Percentiles rank a stretch among this genome's conserved stretches.
Evolutionary conservation across 176 grass and related monocot species (phyloP).

Genomic region (Carex kokanica): DNA sequence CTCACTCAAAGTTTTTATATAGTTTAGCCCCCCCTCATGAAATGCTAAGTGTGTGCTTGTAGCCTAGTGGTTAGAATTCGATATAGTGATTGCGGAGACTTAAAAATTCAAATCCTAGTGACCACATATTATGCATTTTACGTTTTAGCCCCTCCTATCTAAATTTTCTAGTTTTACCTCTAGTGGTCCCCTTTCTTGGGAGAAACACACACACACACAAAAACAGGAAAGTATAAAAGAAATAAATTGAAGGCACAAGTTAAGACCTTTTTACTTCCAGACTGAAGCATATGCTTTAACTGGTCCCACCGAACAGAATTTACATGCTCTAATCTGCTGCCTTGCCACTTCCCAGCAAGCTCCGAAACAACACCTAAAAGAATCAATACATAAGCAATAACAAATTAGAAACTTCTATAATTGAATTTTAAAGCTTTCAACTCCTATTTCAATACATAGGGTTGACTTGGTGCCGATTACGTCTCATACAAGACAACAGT

Average conservation of each 20-base stretch:
- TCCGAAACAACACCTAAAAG: constrained; percentile 77
- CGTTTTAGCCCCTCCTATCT: no score
- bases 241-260: constrained; percentile 12
- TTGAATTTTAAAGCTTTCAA: neutral
- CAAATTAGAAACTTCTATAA: neutral
- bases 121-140: no score
- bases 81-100: no score
- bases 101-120: no score
- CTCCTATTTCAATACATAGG: neutral
- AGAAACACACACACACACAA: neutral
- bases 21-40: no score
- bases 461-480: neutral
- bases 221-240: neutral
- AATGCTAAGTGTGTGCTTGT: no score
- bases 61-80: no score
- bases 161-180: no score
- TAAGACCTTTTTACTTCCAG: constrained; percentile 82
- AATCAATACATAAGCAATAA: neutral
- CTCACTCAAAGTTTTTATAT: no score
- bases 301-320: constrained; percentile 76
- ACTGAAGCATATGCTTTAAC: constrained; percentile 68
- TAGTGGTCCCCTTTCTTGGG: neutral
- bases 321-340: constrained; percentile 73
- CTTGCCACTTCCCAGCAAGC: constrained; percentile 73
- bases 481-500: neutral